Evolutionary conservation across 1,139 yeast genomes (phyloP), one percentile per base, ranked within the genome.

Genomic region (Candida sp.): DNA sequence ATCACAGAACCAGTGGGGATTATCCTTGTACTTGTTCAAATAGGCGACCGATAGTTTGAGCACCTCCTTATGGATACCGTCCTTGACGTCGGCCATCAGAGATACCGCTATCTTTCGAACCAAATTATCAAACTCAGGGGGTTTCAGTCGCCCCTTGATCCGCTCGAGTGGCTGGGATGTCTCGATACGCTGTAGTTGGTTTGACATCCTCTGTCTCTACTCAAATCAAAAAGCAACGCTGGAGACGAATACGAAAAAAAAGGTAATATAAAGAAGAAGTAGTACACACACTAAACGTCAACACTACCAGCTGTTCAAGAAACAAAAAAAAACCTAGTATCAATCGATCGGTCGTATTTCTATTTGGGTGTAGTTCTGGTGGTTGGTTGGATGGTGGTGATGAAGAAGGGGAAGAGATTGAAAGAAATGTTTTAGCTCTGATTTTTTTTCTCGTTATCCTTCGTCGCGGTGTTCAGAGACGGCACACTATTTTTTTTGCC

Each of bases 1-100:
- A 62, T 84, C 81, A 66, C 92, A 86, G 62, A 84, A 86, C 64
- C 85, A 68, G 58, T 87, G 91, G 8, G 51, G 58, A 26, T 59
- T 60, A 3, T 56, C 49, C 44, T 59, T 54, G 42, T 64, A 54
- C 11, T 58, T 57, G 11, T 59, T 54, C 45, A 73, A 58, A 52
- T 67, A 73, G 33, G 58, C 57, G 45, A 68, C 58, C 49, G 72
- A 65, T 44, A 58, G 54, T 48, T 59, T 60, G 25, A 72, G 55
- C 7, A 67, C 71, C n/a, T 54, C 52, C 48, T 63, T 69, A 37
- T 72, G 76, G 27, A 58, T 55, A 17, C 56, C 62, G 49, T 63
- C 66, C 42, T 62, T 57, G 2, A 72, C 71, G 3, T 66, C 56
- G 27, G 65, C 67, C 17, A 48, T 53, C 41, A 69, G 68, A 17